A percentile compares a stretch with the other conserved stretches of the same genome.
Evolutionary conservation across 768 basidiomycete genomes (phyloP).

Genomic region (Podaxis sp.): DNA sequence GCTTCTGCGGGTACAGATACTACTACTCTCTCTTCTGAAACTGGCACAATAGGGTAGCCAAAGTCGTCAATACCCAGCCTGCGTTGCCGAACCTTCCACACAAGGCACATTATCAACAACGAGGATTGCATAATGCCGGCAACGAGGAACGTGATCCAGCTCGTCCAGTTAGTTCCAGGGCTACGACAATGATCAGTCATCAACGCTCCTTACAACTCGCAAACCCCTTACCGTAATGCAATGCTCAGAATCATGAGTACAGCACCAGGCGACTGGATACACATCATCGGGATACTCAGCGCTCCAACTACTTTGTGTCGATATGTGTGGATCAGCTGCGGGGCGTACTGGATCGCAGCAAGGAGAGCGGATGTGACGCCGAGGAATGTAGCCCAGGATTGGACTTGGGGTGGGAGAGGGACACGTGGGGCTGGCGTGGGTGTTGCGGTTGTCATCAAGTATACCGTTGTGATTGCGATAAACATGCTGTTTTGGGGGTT

Average conservation of each 20-base stretch:
- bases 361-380: slow-evolving; percentile 80
- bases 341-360: slow-evolving; percentile 83
- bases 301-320: slow-evolving; percentile 82
- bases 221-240: slow-evolving; percentile 52
- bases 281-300: slow-evolving; percentile 94
- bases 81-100: slow-evolving; percentile 81
- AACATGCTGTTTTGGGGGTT: slow-evolving; percentile 44
- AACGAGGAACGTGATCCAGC: slow-evolving; percentile 80
- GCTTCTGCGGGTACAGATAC: not conserved
- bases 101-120: slow-evolving; percentile 81
- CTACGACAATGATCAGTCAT: slow-evolving; percentile 29
- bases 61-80: slow-evolving; percentile 86
- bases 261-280: slow-evolving; percentile 89
- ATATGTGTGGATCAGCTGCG: slow-evolving; percentile 84
- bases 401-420: slow-evolving; percentile 32
- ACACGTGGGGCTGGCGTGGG: slow-evolving; percentile 31
- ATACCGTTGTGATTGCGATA: slow-evolving; percentile 57
- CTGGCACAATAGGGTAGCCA: slow-evolving; percentile 49
- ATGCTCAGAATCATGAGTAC: slow-evolving; percentile 85
- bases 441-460: slow-evolving; percentile 49
- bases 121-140: slow-evolving; percentile 83
- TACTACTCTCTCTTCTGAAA: not conserved
- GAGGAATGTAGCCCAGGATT: slow-evolving; percentile 80
- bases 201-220: not conserved
- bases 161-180: slow-evolving; percentile 88